phyloP scores from a whole-genome alignment of 1,284 basidiomycete species.

The Ustilago curta region DNA sequence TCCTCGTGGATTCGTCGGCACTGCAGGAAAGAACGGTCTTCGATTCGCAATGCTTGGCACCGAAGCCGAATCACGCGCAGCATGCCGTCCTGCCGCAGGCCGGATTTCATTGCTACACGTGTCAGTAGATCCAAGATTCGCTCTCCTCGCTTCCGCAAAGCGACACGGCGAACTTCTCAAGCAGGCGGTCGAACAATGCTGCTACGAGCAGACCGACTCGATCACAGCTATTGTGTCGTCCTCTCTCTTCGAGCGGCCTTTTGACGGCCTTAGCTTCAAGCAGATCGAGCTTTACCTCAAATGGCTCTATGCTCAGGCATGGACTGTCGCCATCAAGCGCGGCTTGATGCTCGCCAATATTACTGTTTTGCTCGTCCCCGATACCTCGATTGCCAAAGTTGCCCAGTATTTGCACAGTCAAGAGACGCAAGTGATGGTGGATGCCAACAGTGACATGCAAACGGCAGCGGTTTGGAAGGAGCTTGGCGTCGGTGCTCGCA shows the following conservation, averaged over 20 bases:
- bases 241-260: constrained; percentile 29
- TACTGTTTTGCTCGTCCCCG: constrained; percentile 53
- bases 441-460: constrained; percentile 5
- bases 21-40: constrained; percentile 40
- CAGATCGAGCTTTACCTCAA: constrained; percentile 61
- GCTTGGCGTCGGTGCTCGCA: background rate
- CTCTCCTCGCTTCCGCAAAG: constrained; percentile 29
- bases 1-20: constrained; percentile 61
- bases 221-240: constrained; percentile 40
- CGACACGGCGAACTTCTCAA: constrained; percentile 44
- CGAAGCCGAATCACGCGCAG: constrained; percentile 38
- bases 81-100: constrained; percentile 15
- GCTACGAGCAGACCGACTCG: constrained; percentile 22
- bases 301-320: constrained; percentile 60
- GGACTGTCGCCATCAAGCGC: constrained; percentile 54
- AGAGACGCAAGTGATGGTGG: constrained; percentile 17
- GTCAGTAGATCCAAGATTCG: constrained; percentile 14
- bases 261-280: constrained; percentile 36
- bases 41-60: constrained; percentile 37
- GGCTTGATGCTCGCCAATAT: constrained; percentile 55
- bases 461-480: constrained; percentile 11
- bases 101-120: constrained; percentile 20
- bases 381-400: constrained; percentile 8
- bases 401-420: constrained; percentile 6
- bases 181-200: constrained; percentile 25